A percentile compares a stretch with the other conserved stretches of the same genome.
Conservation (phyloP, 192 early-diverging fungal genomes). For the Coemansia sp. region DNA sequence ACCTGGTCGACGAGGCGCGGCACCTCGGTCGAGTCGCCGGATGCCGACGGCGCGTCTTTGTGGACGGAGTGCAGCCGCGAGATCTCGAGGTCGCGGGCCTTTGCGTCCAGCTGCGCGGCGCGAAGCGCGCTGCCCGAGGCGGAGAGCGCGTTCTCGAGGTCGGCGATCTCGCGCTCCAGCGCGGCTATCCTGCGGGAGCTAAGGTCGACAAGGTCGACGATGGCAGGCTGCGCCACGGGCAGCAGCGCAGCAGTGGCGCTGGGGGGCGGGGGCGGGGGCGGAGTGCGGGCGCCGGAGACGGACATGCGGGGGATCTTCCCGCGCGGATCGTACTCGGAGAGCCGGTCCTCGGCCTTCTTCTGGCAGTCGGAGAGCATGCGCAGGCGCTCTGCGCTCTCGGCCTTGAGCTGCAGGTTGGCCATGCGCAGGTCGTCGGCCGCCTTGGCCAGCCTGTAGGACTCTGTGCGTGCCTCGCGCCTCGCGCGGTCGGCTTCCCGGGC, state of each 20-base stretch:
- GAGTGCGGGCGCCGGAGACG: constrained; percentile 2
- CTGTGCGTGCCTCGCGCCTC: constrained; percentile 23
- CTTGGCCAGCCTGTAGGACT: constrained; percentile 21
- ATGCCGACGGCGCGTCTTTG: too few species aligned
- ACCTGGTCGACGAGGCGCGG: constrained; percentile 41
- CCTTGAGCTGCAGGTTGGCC: constrained; percentile 24
- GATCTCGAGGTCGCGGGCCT: constrained; percentile 45
- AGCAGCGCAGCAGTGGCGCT: too few species aligned
- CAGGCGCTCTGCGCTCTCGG: constrained; percentile 21
- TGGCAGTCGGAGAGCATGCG: constrained; percentile 25
- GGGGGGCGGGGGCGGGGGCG: too few species aligned
- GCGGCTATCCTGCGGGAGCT: constrained; percentile 35
- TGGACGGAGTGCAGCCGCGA: constrained; percentile 29
- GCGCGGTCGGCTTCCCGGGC: constrained; percentile 27
- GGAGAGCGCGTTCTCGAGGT: too few species aligned
- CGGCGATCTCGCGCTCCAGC: constrained; percentile 31
- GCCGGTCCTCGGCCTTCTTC: constrained; percentile 14
- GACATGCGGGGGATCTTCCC: constrained; percentile 27
- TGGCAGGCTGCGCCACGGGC: constrained; percentile 7
- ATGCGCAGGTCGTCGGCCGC: constrained; percentile 28
- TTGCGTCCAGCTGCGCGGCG: constrained; percentile 30
- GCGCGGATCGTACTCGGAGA: constrained; percentile 18
- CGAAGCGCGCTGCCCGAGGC: constrained; percentile 28
- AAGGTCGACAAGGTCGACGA: constrained; percentile 42
- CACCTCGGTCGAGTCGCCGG: constrained; percentile 1